These are phyloP conservation scores for Purshia tridentata DNA, from an alignment of 306 rosid species.

Conservation along the genomic window DNA sequence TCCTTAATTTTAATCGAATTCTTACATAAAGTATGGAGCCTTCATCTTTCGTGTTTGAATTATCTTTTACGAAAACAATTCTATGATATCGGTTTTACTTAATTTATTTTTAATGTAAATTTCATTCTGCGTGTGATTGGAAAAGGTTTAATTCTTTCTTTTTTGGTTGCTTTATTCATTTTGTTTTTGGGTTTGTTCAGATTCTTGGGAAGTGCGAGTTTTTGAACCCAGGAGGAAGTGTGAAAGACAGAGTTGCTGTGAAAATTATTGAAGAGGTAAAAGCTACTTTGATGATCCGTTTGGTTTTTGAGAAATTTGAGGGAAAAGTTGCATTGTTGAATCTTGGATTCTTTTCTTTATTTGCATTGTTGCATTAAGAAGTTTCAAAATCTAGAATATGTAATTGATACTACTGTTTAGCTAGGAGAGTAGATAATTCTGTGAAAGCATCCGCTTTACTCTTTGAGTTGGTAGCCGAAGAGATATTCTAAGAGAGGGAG, in stretches of 20 bases:
- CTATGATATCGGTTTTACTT: background rate
- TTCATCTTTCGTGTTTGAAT: background rate
- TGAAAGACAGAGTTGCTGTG: conserved; percentile 89
- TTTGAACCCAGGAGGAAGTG: conserved; percentile 96
- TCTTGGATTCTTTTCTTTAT: background rate
- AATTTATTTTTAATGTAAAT: background rate
- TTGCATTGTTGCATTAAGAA: background rate
- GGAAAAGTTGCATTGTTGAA: background rate
- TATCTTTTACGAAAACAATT: background rate
- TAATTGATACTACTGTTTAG: background rate
- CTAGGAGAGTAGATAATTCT: too few species aligned
- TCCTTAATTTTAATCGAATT: background rate
- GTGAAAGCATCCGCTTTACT: too few species aligned
- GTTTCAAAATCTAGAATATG: background rate
- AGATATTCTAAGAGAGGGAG: too few species aligned
- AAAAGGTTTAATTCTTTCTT: conserved; percentile 3
- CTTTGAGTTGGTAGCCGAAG: too few species aligned
- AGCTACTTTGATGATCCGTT: background rate
- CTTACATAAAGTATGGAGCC: background rate
- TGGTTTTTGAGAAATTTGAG: background rate
- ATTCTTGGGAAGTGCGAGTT: conserved; percentile 92
- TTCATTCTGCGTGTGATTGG: background rate
- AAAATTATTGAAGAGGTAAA: conserved; percentile 79
- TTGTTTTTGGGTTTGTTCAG: conserved; percentile 34
- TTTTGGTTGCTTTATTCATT: background rate